Conservation (phyloP, 2,329 filamentous ascomycete genomes). For the Talaromyces marneffei region DNA sequence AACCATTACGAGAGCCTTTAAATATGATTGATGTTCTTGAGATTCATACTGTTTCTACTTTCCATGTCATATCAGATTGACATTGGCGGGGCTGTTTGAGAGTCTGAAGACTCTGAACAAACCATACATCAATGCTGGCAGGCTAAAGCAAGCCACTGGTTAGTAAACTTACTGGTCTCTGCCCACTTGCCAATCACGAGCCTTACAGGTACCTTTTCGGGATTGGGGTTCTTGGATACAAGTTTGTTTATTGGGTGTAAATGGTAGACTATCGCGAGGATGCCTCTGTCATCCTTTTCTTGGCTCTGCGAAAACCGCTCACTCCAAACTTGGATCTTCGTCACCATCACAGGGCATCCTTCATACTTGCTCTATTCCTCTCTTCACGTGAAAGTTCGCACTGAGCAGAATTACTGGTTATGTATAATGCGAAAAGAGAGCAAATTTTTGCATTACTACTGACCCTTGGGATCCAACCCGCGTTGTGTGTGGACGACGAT, state of each 20-base stretch:
- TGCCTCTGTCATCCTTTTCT: not conserved
- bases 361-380: too few species aligned
- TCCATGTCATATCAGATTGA: not conserved
- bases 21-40: too few species aligned
- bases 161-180: not conserved
- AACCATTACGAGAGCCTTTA: too few species aligned
- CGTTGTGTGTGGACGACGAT: too few species aligned
- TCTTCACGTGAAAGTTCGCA: not conserved
- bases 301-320: not conserved
- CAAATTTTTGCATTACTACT: too few species aligned
- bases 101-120: too few species aligned
- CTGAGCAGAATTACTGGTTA: not conserved
- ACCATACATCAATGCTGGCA: not conserved
- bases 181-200: not conserved
- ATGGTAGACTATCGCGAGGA: not conserved
- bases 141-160: not conserved
- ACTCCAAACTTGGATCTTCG: too few species aligned
- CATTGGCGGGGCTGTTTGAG: not conserved
- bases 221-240: not conserved
- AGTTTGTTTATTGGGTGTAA: not conserved
- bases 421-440: not conserved
- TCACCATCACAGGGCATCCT: too few species aligned
- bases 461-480: too few species aligned
- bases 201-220: not conserved
- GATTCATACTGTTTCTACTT: too few species aligned